Evolutionary conservation across 805 yeast genomes (phyloP).

Genomic region (Kodamaea fukazawae): DNA sequence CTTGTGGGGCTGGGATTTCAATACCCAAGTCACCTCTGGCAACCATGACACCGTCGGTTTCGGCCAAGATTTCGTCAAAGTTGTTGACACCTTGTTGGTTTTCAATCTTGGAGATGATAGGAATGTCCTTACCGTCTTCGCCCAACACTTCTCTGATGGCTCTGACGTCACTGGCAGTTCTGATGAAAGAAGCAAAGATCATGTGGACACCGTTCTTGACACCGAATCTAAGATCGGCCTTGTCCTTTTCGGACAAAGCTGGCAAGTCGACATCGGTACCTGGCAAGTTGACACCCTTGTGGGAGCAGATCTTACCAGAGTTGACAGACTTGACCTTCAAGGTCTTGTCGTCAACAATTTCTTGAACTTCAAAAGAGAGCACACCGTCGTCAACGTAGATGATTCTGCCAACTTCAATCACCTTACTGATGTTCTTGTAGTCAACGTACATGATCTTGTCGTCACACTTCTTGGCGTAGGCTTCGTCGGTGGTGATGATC

Average conservation of each 20-base stretch:
- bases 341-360: slow-evolving; percentile 75
- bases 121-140: slow-evolving; percentile 93
- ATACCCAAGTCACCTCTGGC: slow-evolving; percentile 99
- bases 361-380: slow-evolving; percentile 86
- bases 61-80: slow-evolving; percentile 91
- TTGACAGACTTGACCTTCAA: slow-evolving; percentile 86
- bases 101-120: slow-evolving; percentile 96
- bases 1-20: slow-evolving; percentile 99
- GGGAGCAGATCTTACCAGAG: slow-evolving; percentile 93
- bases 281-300: slow-evolving; percentile 99
- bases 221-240: slow-evolving; percentile 88
- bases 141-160: slow-evolving; percentile 94
- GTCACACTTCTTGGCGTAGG: slow-evolving; percentile 67
- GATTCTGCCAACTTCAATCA: slow-evolving; percentile 80
- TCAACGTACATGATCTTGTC: slow-evolving; percentile 85
- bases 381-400: slow-evolving; percentile 98
- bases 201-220: slow-evolving; percentile 97
- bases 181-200: slow-evolving; percentile 97
- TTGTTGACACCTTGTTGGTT: slow-evolving; percentile 99
- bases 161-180: slow-evolving; percentile 85
- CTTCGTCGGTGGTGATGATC: slow-evolving; percentile 89
- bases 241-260: slow-evolving; percentile 95
- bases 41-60: slow-evolving; percentile 99
- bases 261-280: slow-evolving; percentile 99
- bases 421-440: slow-evolving; percentile 95